Evolutionary conservation across 1,284 basidiomycete species (phyloP).

Genomic region (Tilletia indica): DNA sequence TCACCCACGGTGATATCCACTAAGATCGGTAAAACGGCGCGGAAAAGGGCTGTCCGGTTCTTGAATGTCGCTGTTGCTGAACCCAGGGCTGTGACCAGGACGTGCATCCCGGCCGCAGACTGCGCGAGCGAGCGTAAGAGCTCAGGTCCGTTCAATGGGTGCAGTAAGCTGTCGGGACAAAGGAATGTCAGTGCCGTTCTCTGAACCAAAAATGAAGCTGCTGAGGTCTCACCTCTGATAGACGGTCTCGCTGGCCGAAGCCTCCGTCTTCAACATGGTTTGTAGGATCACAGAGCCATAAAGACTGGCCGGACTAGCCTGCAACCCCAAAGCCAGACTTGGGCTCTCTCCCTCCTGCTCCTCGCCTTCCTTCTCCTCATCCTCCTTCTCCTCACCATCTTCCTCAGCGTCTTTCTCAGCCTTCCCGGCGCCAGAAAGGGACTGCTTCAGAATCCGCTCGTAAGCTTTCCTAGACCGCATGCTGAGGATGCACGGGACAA

Average conservation of each 20-base stretch:
- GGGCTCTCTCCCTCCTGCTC: neutral
- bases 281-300: conserved; percentile 45
- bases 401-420: neutral
- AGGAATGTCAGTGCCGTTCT: neutral
- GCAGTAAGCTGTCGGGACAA: neutral
- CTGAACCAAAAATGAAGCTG: neutral
- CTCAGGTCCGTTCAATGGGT: neutral
- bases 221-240: conserved; percentile 22
- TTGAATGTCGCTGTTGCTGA: conserved; percentile 20
- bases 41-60: conserved; percentile 32
- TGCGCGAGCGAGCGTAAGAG: conserved; percentile 24
- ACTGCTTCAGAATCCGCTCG: neutral
- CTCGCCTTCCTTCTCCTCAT: conserved; percentile 19
- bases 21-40: conserved; percentile 28
- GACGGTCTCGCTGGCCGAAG: conserved; percentile 26
- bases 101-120: conserved; percentile 29
- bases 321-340: neutral
- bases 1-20: conserved; percentile 21
- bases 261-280: conserved; percentile 32
- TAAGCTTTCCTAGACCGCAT: conserved; percentile 25
- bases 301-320: neutral
- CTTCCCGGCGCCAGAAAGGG: too few relatives aligned
- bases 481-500: conserved; percentile 10
- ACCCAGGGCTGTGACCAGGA: conserved; percentile 32
- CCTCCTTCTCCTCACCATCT: conserved; percentile 17